These are phyloP conservation scores for Setomelanomma holmii DNA, from an alignment of 2,329 filamentous ascomycete species.

Conservation along the genomic window DNA sequence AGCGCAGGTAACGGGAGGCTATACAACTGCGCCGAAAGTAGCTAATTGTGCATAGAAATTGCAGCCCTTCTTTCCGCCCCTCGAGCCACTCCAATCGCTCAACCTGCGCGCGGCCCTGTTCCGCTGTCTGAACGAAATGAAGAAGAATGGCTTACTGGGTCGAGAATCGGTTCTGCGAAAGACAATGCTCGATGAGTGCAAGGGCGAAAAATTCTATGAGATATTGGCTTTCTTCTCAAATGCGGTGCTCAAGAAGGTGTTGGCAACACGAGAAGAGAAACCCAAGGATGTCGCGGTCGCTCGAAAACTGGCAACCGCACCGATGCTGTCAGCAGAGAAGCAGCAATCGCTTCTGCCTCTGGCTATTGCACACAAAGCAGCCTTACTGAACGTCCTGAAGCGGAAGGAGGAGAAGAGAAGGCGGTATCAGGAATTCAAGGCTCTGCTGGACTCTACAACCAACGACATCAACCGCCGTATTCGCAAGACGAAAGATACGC, in stretches of 20 bases:
- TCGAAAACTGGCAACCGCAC: slow-evolving; percentile 58
- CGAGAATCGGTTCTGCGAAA: slow-evolving; percentile 83
- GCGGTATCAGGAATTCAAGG: slow-evolving; percentile 69
- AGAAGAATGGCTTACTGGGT: slow-evolving; percentile 84
- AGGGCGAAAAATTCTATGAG: slow-evolving; percentile 88
- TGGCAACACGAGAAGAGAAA: slow-evolving; percentile 59
- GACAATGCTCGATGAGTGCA: slow-evolving; percentile 96
- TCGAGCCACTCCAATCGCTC: slow-evolving; percentile 87
- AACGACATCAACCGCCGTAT: slow-evolving; percentile 62
- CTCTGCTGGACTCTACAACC: slow-evolving; percentile 70
- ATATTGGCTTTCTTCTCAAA: slow-evolving; percentile 84
- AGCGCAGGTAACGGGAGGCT: slow-evolving; percentile 63
- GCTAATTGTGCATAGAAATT: slow-evolving; percentile 70
- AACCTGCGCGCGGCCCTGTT: slow-evolving; percentile 87
- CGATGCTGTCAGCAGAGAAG: slow-evolving; percentile 36
- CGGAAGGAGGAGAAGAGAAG: slow-evolving; percentile 66
- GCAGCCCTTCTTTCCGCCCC: slow-evolving; percentile 86
- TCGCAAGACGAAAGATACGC: slow-evolving; percentile 48
- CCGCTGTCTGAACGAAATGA: slow-evolving; percentile 80
- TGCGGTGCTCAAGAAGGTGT: slow-evolving; percentile 75
- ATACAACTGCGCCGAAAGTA: slow-evolving; percentile 1
- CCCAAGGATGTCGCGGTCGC: slow-evolving; percentile 48
- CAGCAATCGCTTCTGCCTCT: slow-evolving; percentile 65
- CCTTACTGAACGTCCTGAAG: slow-evolving; percentile 65
- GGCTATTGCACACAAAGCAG: slow-evolving; percentile 74